These are phyloP conservation scores for Penicillium sp. DNA, from an alignment of 2,329 filamentous ascomycete genomes.

Conservation along the genomic window DNA sequence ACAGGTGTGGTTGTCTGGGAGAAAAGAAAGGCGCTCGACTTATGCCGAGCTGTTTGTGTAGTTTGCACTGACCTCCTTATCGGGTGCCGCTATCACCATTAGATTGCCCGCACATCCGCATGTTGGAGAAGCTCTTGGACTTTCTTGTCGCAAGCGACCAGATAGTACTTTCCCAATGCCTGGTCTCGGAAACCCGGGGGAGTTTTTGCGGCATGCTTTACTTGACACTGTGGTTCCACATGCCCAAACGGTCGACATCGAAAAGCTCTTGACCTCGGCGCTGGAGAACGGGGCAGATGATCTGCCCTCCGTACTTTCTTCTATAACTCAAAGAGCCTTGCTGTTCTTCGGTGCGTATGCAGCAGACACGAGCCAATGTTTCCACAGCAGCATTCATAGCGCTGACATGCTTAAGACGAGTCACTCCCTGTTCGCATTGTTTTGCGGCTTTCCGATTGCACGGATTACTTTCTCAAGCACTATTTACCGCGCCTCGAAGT, in stretches of 20 bases:
- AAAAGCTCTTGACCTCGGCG: slow-evolving; percentile 39
- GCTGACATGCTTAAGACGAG: slow-evolving; percentile 49
- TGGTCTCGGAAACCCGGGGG: slow-evolving; percentile 32
- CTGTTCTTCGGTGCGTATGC: slow-evolving; percentile 46
- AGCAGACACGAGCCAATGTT: not conserved
- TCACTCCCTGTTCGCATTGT: slow-evolving; percentile 47
- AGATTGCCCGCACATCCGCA: slow-evolving; percentile 4
- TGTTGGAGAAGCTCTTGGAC: slow-evolving; percentile 5
- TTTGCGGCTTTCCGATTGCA: slow-evolving; percentile 46
- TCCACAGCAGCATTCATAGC: slow-evolving; percentile 40
- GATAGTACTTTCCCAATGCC: slow-evolving; percentile 26
- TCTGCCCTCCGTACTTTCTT: slow-evolving; percentile 41
- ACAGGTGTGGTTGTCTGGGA: not conserved
- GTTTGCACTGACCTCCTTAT: slow-evolving; percentile 22
- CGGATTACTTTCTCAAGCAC: slow-evolving; percentile 43
- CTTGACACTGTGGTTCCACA: slow-evolving; percentile 42
- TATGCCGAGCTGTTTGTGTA: slow-evolving; percentile 17
- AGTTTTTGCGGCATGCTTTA: slow-evolving; percentile 39
- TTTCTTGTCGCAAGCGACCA: slow-evolving; percentile 19
- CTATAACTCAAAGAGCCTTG: slow-evolving; percentile 46
- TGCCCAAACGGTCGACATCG: slow-evolving; percentile 35
- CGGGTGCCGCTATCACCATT: slow-evolving; percentile 8
- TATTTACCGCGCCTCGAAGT: slow-evolving; percentile 47
- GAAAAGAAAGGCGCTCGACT: slow-evolving; percentile 21
- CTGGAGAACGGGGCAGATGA: slow-evolving; percentile 42